Percentiles rank a stretch among this genome's conserved stretches.
Conservation (phyloP, 495 filamentous ascomycete genomes). For the Penicillium atrosanguineum region DNA sequence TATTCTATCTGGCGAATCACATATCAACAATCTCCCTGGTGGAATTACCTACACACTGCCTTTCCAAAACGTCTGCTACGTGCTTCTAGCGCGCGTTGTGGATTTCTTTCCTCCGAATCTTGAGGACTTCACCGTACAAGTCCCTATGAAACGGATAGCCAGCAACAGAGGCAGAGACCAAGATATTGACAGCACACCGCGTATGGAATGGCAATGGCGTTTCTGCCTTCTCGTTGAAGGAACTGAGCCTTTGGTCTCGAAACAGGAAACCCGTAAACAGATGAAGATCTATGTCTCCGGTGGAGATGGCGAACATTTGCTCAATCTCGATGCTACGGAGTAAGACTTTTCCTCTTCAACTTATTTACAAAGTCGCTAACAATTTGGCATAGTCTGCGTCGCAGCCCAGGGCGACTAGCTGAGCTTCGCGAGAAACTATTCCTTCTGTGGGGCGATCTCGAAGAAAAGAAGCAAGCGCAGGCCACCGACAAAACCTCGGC, state of each 20-base stretch:
- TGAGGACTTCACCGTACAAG: constrained; percentile 66
- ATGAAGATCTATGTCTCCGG: constrained; percentile 68
- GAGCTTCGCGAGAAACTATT: constrained; percentile 69
- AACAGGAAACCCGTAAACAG: constrained; percentile 33
- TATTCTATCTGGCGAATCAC: constrained; percentile 40
- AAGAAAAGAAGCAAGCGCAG: constrained; percentile 55
- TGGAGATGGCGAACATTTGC: constrained; percentile 60
- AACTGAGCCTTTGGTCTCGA: constrained; percentile 28
- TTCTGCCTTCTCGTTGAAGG: constrained; percentile 74
- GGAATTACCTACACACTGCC: constrained; percentile 52
- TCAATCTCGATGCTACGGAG: constrained; percentile 66
- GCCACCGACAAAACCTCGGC: background rate
- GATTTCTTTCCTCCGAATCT: constrained; percentile 75
- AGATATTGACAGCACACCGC: constrained; percentile 30
- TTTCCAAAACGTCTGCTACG: constrained; percentile 75
- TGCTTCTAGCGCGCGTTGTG: constrained; percentile 65
- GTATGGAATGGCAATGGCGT: constrained; percentile 69
- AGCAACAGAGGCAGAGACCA: constrained; percentile 38
- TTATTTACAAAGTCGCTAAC: background rate
- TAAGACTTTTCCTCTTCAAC: constrained; percentile 30
- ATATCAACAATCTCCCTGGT: constrained; percentile 39
- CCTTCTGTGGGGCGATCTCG: constrained; percentile 82
- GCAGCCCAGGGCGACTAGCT: constrained; percentile 40
- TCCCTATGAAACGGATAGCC: constrained; percentile 45
- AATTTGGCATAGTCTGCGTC: constrained; percentile 49